A percentile compares a stretch with the other conserved stretches of the same genome.
Conservation (phyloP, 1,284 basidiomycete genomes). For the Schizophyllum amplum region DNA sequence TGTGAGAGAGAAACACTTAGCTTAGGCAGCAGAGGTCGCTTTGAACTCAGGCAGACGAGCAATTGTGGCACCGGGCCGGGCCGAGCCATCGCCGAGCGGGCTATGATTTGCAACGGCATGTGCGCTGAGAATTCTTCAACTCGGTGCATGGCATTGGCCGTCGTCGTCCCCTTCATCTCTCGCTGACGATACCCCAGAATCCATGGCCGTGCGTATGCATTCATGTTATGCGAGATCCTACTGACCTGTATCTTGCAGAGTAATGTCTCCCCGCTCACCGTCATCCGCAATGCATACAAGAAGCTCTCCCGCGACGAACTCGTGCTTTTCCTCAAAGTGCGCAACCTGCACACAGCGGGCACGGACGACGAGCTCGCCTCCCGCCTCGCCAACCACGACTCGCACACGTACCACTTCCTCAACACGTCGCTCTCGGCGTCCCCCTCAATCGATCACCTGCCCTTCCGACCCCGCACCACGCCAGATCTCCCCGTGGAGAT, state of each 20-base stretch:
- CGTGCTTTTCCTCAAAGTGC: slow-evolving; percentile 62
- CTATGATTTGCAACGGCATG: not conserved
- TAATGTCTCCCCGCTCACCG: not conserved
- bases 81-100: not conserved
- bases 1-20: too few relatives aligned
- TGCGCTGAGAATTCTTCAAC: not conserved
- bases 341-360: slow-evolving; percentile 56
- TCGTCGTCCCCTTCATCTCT: too few relatives aligned
- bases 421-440: slow-evolving; percentile 12
- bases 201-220: not conserved
- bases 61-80: too few relatives aligned
- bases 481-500: slow-evolving; percentile 69
- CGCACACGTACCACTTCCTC: slow-evolving; percentile 56
- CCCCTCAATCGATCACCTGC: slow-evolving; percentile 17
- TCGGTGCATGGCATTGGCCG: not conserved
- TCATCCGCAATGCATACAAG: slow-evolving; percentile 31
- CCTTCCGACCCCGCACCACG: slow-evolving; percentile 16
- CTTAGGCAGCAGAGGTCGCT: too few relatives aligned
- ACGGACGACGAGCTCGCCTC: slow-evolving; percentile 53
- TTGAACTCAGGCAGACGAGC: too few relatives aligned
- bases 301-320: slow-evolving; percentile 60
- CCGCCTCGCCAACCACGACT: slow-evolving; percentile 62
- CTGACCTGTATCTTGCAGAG: not conserved
- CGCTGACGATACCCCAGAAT: not conserved
- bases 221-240: not conserved